A percentile compares a stretch with the other conserved stretches of the same genome.
These are phyloP conservation scores for Solanum medicagineum DNA, from an alignment of 257 asterid species.

Conservation along the genomic window DNA sequence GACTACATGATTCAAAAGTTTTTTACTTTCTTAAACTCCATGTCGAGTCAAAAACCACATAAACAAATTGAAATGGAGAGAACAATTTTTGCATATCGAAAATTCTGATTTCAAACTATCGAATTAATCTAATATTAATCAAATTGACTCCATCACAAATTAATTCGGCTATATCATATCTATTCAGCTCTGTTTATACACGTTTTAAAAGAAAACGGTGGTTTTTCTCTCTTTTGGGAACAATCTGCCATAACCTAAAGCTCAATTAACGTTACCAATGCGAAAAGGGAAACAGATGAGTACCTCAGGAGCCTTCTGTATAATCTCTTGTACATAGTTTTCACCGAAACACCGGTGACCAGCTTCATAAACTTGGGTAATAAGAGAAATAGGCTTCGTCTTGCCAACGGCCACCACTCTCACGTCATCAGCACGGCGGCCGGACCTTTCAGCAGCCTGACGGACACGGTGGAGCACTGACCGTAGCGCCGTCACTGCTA, in stretches of 20 bases:
- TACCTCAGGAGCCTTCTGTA: slow-evolving; percentile 85
- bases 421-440: slow-evolving; percentile 62
- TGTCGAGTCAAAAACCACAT: too few relatives aligned
- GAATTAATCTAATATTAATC: neutral
- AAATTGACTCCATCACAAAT: neutral
- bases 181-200: neutral
- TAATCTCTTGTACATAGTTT: slow-evolving; percentile 69
- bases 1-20: too few relatives aligned
- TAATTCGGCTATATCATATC: neutral
- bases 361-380: slow-evolving; percentile 48
- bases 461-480: slow-evolving; percentile 58
- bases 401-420: slow-evolving; percentile 82
- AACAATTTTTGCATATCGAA: too few relatives aligned
- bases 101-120: neutral
- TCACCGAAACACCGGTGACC: slow-evolving; percentile 84
- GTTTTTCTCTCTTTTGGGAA: neutral
- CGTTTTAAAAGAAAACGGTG: neutral
- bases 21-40: too few relatives aligned
- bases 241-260: neutral
- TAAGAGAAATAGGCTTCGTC: slow-evolving; percentile 64
- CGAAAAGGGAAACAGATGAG: neutral
- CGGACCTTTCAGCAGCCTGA: slow-evolving; percentile 58
- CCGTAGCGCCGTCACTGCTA: slow-evolving; percentile 51
- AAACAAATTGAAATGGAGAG: too few relatives aligned
- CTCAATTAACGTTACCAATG: neutral